Conservation (phyloP, 2,329 filamentous ascomycete species). For the Helicocarpus griseus region DNA sequence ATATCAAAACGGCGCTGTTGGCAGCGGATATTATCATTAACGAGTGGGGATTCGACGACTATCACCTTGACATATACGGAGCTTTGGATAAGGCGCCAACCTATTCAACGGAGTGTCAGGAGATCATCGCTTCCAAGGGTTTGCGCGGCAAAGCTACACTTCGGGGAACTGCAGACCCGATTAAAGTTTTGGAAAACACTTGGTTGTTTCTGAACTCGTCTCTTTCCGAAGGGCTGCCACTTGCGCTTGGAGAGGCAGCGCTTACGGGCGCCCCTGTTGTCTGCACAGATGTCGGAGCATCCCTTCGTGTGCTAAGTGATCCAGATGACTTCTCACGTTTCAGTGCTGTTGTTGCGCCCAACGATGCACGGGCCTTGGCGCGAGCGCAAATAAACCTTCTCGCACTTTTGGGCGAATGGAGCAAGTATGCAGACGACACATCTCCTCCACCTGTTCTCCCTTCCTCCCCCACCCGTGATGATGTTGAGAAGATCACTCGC, state of each 20-base stretch:
- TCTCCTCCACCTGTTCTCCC: conserved; percentile 35
- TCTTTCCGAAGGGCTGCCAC: conserved; percentile 36
- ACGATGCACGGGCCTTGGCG: conserved; percentile 51
- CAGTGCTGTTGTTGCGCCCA: conserved; percentile 55
- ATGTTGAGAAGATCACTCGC: conserved; percentile 45
- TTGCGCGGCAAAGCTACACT: conserved; percentile 43
- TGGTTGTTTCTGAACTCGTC: conserved; percentile 47
- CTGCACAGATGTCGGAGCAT: conserved; percentile 34
- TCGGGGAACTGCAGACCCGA: conserved; percentile 48
- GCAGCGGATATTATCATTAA: conserved; percentile 58
- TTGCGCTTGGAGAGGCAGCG: conserved; percentile 38
- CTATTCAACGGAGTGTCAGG: conserved; percentile 50
- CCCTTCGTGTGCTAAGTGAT: conserved; percentile 32
- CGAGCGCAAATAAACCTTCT: conserved; percentile 54
- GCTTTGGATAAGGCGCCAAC: conserved; percentile 54
- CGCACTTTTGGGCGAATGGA: conserved; percentile 53
- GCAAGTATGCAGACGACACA: conserved; percentile 47
- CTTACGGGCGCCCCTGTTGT: conserved; percentile 37
- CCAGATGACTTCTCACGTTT: conserved; percentile 41
- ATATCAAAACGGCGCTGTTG: conserved; percentile 55
- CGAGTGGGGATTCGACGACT: conserved; percentile 56
- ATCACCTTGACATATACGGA: conserved; percentile 53
- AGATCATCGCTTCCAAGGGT: conserved; percentile 47
- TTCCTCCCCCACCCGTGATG: conserved; percentile 39
- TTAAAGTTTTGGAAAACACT: conserved; percentile 45